These are phyloP conservation scores for Xylariaceae sp. DNA, from an alignment of 2,329 filamentous ascomycete species.

Conservation along the genomic window DNA sequence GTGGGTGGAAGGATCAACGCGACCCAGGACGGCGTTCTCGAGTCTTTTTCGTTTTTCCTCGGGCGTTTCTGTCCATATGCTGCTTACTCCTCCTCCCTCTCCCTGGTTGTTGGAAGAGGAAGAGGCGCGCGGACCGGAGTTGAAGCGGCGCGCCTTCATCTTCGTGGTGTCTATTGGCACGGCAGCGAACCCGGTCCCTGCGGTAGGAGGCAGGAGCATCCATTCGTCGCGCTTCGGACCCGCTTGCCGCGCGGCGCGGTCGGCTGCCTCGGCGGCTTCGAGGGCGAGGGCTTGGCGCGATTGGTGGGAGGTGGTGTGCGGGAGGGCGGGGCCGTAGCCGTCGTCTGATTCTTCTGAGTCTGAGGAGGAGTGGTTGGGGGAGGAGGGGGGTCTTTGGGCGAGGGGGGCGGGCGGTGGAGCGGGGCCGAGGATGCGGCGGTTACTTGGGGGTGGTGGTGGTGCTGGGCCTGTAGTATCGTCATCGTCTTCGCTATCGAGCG, in stretches of 20 bases:
- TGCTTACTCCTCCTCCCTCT: slow-evolving; percentile 50
- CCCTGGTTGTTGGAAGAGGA: slow-evolving; percentile 25
- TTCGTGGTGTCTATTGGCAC: slow-evolving; percentile 92
- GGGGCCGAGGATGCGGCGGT: slow-evolving; percentile 36
- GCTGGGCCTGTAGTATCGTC: slow-evolving; percentile 19
- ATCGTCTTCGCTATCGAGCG: slow-evolving; percentile 19
- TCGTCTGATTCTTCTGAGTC: slow-evolving; percentile 40
- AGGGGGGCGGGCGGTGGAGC: slow-evolving; percentile 39
- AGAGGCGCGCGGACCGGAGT: slow-evolving; percentile 50
- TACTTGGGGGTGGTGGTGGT: slow-evolving; percentile 10
- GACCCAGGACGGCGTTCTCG: slow-evolving; percentile 75
- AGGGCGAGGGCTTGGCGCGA: slow-evolving; percentile 26
- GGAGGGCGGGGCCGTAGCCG: slow-evolving; percentile 56
- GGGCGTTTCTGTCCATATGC: slow-evolving; percentile 87
- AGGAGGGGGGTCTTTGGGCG: slow-evolving; percentile 33
- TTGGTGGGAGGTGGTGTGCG: slow-evolving; percentile 36
- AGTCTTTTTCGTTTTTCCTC: slow-evolving; percentile 79
- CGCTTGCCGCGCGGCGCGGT: slow-evolving; percentile 30
- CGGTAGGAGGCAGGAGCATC: slow-evolving; percentile 68
- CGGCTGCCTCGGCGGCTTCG: slow-evolving; percentile 23
- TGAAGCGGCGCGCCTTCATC: slow-evolving; percentile 75
- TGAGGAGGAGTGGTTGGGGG: slow-evolving; percentile 33
- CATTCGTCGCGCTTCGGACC: slow-evolving; percentile 71
- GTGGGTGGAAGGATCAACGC: too few species aligned
- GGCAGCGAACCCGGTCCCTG: slow-evolving; percentile 53